Base-by-base conservation (phyloP, 2,329 filamentous ascomycete species). In the Cladosporium halotolerans region DNA sequence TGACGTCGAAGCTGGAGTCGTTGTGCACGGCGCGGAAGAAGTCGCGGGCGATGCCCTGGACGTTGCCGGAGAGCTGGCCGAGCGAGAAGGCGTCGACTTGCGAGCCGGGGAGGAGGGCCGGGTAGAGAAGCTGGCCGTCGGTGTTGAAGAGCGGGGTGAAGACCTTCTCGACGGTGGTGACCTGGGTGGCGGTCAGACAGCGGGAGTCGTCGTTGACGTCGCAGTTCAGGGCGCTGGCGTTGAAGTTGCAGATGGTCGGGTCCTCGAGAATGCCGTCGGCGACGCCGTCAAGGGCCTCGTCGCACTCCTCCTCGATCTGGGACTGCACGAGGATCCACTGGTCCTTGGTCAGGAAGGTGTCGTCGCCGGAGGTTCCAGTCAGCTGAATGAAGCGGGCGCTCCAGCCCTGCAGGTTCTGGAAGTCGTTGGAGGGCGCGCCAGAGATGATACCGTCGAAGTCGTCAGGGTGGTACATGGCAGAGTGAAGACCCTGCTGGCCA, bases 21-120 rank as follows among this genome's bases (percentile, higher is more conserved):
- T 74, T 73, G 65, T 74, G 74, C 40, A 79, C 66, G 58, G 76
- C 78, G 36, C 68, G 69, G 66, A 75, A 77, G 76, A 74, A 80
- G 60, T 78, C 74, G 7, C 62, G 61, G 3, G 72, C 72, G 58
- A 75, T 76, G 2, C 61, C 57, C 59, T 76, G 77, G 1, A 73
- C 66, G 4, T 42, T 51, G 54, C 74, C 75, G 40, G 64, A 68
- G 52, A 75, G 71, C 14, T 75, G 58, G 8, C 65, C 60, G 60
- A 73, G 56, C 0, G 56, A 54, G 14, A 70, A 67, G 3, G 72
- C 71, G 4, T 66, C 57, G 6, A 72, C 57, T 57, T 77, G 74
- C 8, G 70, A 70, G 13, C 77, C 77, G 5, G 75, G 76, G 44
- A 77, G 72, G 60, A 79, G 72, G 10, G 73, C 68, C 2, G 78